Evolutionary conservation across 306 rosid genomes (phyloP).

Genomic region (Oemleria cerasiformis): DNA sequence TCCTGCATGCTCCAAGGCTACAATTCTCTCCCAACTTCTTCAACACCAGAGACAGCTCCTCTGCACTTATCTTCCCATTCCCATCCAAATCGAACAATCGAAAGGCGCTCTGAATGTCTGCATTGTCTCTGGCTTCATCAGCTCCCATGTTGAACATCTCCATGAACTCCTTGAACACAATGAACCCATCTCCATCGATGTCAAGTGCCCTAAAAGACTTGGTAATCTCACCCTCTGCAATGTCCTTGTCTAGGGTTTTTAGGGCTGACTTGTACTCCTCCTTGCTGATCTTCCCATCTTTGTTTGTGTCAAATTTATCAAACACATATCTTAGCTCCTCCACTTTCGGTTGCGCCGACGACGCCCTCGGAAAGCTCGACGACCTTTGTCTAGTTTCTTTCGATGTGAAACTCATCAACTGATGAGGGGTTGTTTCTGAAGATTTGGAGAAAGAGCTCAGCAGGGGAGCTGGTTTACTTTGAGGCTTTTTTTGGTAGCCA

Average conservation of each 20-base stretch:
- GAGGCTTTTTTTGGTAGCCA: slow-evolving; percentile 24
- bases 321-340: slow-evolving; percentile 74
- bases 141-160: slow-evolving; percentile 48
- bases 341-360: slow-evolving; percentile 30
- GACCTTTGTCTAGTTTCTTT: slow-evolving; percentile 25
- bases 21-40: slow-evolving; percentile 58
- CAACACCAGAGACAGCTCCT: slow-evolving; percentile 57
- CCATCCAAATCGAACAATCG: slow-evolving; percentile 69
- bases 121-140: slow-evolving; percentile 30
- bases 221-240: slow-evolving; percentile 41
- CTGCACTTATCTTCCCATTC: slow-evolving; percentile 77
- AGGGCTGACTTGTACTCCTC: slow-evolving; percentile 68
- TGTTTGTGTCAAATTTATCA: slow-evolving; percentile 64
- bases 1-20: slow-evolving; percentile 51
- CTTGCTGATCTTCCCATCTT: slow-evolving; percentile 59
- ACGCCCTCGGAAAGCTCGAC: slow-evolving; percentile 2
- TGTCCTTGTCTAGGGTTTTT: slow-evolving; percentile 40
- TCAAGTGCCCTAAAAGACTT: slow-evolving; percentile 56
- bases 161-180: slow-evolving; percentile 62
- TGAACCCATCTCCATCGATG: slow-evolving; percentile 64
- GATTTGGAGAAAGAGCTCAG: background rate
- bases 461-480: background rate
- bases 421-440: background rate
- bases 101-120: slow-evolving; percentile 58
- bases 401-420: slow-evolving; percentile 24